Evolutionary conservation across 805 yeast species (phyloP).

Genomic region (Candida easanensis): DNA sequence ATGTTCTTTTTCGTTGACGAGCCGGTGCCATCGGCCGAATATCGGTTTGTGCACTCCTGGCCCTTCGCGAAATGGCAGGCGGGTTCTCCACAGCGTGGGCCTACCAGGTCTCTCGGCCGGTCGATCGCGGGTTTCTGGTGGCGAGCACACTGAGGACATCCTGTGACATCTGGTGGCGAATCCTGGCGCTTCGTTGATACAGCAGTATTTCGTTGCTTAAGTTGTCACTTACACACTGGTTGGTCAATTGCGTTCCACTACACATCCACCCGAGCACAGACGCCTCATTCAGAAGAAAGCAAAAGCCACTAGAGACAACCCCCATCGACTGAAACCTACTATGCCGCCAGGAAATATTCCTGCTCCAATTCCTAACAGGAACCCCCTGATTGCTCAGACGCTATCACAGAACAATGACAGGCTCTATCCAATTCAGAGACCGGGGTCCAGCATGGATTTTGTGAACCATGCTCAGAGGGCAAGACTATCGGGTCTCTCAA

Average conservation of each 20-base stretch:
- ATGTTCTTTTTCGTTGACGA: too few relatives aligned
- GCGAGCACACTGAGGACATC: too few relatives aligned
- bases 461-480: conserved; percentile 7
- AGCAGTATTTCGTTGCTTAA: neutral
- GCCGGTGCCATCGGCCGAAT: too few relatives aligned
- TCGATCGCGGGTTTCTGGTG: too few relatives aligned
- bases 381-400: conserved; percentile 10
- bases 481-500: conserved; percentile 11
- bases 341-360: conserved; percentile 1
- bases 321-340: neutral
- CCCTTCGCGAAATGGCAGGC: too few relatives aligned
- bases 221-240: neutral
- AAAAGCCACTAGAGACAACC: too few relatives aligned
- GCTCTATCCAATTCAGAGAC: conserved; percentile 9
- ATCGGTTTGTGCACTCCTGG: too few relatives aligned
- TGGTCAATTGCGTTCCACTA: neutral
- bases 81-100: too few relatives aligned
- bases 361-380: conserved; percentile 26
- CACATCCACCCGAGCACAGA: too few relatives aligned
- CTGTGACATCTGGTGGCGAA: neutral
- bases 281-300: too few relatives aligned
- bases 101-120: too few relatives aligned
- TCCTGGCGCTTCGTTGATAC: neutral
- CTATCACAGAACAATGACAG: conserved; percentile 1
- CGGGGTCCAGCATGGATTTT: conserved; percentile 18